Base-by-base conservation (phyloP, 495 filamentous ascomycete genomes). In the Geopyxis carbonaria region DNA sequence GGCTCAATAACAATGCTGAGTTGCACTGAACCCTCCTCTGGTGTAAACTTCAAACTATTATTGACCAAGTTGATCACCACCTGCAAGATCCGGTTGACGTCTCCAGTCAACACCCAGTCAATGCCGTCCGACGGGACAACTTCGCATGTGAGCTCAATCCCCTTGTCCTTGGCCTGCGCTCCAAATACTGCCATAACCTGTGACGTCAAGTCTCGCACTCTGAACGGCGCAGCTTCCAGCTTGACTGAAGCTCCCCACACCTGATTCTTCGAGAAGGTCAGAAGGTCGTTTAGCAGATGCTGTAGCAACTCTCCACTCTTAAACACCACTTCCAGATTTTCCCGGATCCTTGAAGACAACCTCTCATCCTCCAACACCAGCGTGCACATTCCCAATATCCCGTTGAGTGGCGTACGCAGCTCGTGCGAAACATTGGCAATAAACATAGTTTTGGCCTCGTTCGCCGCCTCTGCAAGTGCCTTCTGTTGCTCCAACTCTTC, bases 201-300 rank as follows among this genome's bases (percentile, higher is more conserved):
- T 8, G 78, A 70, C 38, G 72, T 70, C 42, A 93, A 71, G 43
- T 94, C 86, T 8, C 71, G 69, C 16, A 94, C 50, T 25, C 73
- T 68, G 48, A 94, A 94, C 21, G 46, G 48, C 42, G 70, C 79
- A 51, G 89, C 79, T 38, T 93, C 84, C 3, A 94, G 59, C 25
- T 63, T 73, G 19, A 94, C 61, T 42, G 69, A 65, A 38, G 86
- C 74, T 43, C 73, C 72, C 0, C 87, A 86, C 37, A 92, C 82
- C 60, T 93, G 83, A 56, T 93, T 93, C 58, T 86, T 89, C 42
- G 78, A 86, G 61, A 93, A 93, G 2, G 78, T 91, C 28, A 94
- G 63, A 8, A 93, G 61, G 60, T 94, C 86, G 36, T 81, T 89
- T 10, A 94, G 66, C 2, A 94, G 66, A 46, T 92, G 81, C 2